Evolutionary conservation across 805 yeast genomes (phyloP).

Genomic region (Nakazawaea pomicola): DNA sequence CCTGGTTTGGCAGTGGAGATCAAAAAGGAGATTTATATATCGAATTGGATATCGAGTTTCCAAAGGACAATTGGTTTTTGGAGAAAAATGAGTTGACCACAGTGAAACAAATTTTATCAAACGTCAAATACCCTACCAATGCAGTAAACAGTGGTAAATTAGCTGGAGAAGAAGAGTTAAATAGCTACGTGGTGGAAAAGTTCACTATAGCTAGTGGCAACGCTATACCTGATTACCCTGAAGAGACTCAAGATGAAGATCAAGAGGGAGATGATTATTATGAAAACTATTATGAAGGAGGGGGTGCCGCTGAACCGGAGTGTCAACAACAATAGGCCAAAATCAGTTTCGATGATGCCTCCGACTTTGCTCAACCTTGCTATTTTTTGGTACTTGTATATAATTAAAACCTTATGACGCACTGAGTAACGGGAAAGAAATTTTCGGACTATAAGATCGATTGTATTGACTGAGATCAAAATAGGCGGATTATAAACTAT

Average conservation of each 20-base stretch:
- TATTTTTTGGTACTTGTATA: too few species aligned
- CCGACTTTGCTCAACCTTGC: too few species aligned
- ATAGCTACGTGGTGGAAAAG: constrained; percentile 7
- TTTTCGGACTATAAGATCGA: neutral
- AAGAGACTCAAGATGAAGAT: neutral
- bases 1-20: constrained; percentile 20
- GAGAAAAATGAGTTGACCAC: constrained; percentile 62
- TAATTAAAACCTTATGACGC: too few species aligned
- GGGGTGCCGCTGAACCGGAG: constrained; percentile 5
- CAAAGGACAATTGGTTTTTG: constrained; percentile 77
- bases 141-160: neutral
- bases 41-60: constrained; percentile 71
- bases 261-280: neutral
- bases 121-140: constrained; percentile 8
- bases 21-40: constrained; percentile 67
- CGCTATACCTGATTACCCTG: neutral
- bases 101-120: constrained; percentile 43
- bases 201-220: neutral
- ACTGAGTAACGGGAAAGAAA: too few species aligned
- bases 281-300: neutral
- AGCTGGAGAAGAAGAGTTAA: neutral
- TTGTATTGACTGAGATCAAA: neutral
- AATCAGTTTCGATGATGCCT: too few species aligned
- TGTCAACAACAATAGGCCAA: constrained; percentile 12
- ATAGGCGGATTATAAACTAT: constrained; percentile 17